Evolutionary conservation across 805 yeast species (phyloP).

Genomic region (Candida sithepensis): DNA sequence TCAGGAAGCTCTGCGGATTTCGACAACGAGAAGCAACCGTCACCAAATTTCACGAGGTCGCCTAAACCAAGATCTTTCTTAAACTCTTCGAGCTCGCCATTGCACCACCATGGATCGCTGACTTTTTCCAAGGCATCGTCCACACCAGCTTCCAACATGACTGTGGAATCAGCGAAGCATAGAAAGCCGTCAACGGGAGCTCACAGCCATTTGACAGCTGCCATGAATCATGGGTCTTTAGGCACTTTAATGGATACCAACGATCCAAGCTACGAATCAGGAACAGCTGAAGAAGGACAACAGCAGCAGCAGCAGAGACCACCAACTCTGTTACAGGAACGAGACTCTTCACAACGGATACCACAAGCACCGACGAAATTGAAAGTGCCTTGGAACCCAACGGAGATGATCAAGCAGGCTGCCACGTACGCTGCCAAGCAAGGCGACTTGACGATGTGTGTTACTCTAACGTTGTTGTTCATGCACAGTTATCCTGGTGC

Average conservation of each 20-base stretch:
- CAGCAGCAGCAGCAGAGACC: constrained; percentile 2
- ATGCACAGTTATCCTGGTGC: constrained; percentile 35
- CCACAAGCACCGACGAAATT: constrained; percentile 1
- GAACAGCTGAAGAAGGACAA: constrained; percentile 1
- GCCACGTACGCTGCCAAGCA: constrained; percentile 53
- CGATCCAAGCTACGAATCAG: neutral
- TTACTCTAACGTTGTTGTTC: constrained; percentile 55
- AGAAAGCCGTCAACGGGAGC: constrained; percentile 21
- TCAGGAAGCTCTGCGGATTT: constrained; percentile 32
- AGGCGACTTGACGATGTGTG: constrained; percentile 62
- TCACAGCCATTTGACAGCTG: constrained; percentile 29
- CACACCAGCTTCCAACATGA: neutral
- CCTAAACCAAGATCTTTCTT: neutral
- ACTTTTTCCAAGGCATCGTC: neutral
- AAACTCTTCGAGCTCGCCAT: constrained; percentile 7
- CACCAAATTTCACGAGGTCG: neutral
- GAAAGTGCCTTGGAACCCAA: constrained; percentile 55
- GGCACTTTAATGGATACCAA: too few species aligned
- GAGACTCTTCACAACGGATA: neutral
- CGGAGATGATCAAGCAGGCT: constrained; percentile 45
- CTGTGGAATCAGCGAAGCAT: neutral
- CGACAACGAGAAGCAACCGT: constrained; percentile 31
- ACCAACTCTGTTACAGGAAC: neutral
- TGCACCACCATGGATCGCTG: constrained; percentile 1
- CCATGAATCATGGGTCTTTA: constrained; percentile 17